Base-by-base conservation (phyloP, 352 stramenopile species). In the Globisporangium viniferum region DNA sequence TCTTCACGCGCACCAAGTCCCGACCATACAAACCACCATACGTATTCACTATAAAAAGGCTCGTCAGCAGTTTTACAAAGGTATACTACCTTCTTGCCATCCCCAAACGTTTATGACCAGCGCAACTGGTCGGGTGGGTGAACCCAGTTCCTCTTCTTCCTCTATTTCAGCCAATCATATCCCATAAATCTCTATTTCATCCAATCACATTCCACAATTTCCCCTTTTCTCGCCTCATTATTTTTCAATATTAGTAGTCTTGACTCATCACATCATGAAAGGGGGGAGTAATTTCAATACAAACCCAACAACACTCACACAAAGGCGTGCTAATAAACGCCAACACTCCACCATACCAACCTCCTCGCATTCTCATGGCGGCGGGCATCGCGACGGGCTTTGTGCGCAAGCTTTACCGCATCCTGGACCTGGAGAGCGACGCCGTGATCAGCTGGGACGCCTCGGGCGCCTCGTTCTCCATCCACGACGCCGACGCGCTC, bases 371-470 rank as follows among this genome's bases (percentile, higher is more conserved):
- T 12, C 62, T 2, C 41, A 81, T 78, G 73, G 68, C 71, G 54
- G 71, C 74, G 49, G 82, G 77, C 63, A 93, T 93, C 74, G 78
- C 83, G 9, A 89, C 81, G 62, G 85, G 83, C 66, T 93, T 93
- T 63, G 82, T 93, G 71, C 78, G 85, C 65, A 93, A 93, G 71
- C 82, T 93, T 24, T 93, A 93, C 74, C 81, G 80, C 69, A 91
- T 93, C 71, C 69, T 93, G 54, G 83, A 93, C 72, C 78, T 90
- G 57, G 83, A 92, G 70, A 88, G 74, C 67, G 71, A 76, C 62
- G 62, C 71, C 36, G 81, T 93, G 69, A 80, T 93, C 64, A 54
- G 59, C 39, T 93, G 85, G 85, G 83, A 90, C 67, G 60, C 63
- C 10, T 60, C 65, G 35, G 83, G 83, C 8, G 61, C 49, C n/a